Percentiles rank a stretch among this genome's conserved stretches.
These are phyloP conservation scores for Inga laurina DNA, from an alignment of 306 rosid species.

Conservation along the genomic window DNA sequence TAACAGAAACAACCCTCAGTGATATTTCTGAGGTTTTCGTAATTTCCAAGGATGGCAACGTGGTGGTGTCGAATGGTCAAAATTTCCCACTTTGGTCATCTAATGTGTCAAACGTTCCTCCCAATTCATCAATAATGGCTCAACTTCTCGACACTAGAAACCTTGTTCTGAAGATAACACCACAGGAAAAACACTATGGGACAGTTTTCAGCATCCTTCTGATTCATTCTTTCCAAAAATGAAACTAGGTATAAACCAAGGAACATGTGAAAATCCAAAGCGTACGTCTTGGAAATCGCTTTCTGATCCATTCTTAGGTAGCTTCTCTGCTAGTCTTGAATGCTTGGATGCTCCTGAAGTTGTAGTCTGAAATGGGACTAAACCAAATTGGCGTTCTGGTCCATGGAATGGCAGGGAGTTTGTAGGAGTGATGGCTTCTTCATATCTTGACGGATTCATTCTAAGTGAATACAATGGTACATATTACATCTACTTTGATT, in stretches of 20 bases:
- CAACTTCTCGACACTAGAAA: not conserved
- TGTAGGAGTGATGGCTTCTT: not conserved
- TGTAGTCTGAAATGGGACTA: not conserved
- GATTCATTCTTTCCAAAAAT: not conserved
- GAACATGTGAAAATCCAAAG: not conserved
- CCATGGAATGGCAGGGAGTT: conserved; percentile 26
- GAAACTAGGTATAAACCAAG: not conserved
- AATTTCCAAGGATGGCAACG: not conserved
- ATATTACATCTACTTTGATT: not conserved
- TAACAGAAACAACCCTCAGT: not conserved
- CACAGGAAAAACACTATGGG: not conserved
- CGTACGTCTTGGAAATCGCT: not conserved
- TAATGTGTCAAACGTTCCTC: not conserved
- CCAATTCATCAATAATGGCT: not conserved
- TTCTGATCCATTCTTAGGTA: not conserved
- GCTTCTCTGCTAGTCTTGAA: not conserved
- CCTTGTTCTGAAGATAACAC: not conserved
- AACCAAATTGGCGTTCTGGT: conserved; percentile 15
- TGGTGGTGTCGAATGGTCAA: not conserved
- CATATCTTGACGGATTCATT: not conserved
- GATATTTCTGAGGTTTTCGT: not conserved
- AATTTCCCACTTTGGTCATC: not conserved
- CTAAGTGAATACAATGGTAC: not conserved
- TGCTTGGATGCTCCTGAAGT: not conserved
- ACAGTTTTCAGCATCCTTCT: not conserved